Percentiles rank a stretch among this genome's conserved stretches.
phyloP scores from a whole-genome alignment of 2,329 filamentous ascomycete species.

The Paracorniculantispora psalliotae region DNA sequence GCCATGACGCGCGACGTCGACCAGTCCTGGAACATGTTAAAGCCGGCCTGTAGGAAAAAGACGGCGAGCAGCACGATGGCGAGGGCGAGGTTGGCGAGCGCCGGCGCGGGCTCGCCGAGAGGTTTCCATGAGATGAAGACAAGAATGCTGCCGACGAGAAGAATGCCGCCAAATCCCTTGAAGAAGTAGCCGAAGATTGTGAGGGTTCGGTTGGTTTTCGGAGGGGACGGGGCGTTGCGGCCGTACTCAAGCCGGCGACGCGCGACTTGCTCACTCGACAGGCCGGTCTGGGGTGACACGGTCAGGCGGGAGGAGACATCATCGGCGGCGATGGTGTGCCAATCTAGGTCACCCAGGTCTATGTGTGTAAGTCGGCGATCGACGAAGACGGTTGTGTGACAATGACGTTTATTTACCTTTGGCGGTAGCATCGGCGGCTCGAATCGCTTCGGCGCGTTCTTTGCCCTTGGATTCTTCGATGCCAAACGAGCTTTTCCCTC shows the following conservation, averaged over 20 bases:
- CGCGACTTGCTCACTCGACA: constrained; percentile 54
- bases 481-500: constrained; percentile 41
- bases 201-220: constrained; percentile 54
- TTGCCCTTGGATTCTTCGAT: constrained; percentile 51
- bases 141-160: constrained; percentile 63
- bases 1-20: constrained; percentile 73
- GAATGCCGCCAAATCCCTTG: constrained; percentile 68
- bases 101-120: constrained; percentile 60
- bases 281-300: constrained; percentile 51
- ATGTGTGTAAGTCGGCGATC: not conserved
- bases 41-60: constrained; percentile 63
- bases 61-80: constrained; percentile 69
- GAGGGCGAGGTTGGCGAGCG: constrained; percentile 64
- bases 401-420: constrained; percentile 30
- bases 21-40: constrained; percentile 71
- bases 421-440: constrained; percentile 39
- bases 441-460: constrained; percentile 31
- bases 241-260: constrained; percentile 56
- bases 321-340: constrained; percentile 56
- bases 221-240: constrained; percentile 60
- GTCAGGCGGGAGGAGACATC: constrained; percentile 57
- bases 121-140: constrained; percentile 76
- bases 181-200: constrained; percentile 67
- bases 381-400: not conserved
- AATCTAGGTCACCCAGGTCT: constrained; percentile 61